Percentiles rank a stretch among this genome's conserved stretches.
Conservation (phyloP, 2,329 filamentous ascomycete species). For the Fusarium praegraminearum region DNA sequence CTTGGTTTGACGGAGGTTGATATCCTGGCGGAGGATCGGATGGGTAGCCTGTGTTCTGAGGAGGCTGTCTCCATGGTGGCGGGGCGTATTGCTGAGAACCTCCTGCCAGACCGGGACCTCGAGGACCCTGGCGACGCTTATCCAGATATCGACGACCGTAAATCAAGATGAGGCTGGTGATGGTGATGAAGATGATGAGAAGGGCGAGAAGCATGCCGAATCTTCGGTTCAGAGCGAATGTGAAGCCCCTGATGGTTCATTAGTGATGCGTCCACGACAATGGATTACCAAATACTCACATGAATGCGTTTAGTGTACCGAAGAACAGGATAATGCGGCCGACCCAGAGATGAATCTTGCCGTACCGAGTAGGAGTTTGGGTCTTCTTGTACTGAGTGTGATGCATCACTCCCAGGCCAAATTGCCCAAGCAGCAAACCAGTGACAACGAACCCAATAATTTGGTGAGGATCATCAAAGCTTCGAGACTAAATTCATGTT, state of each 20-base stretch:
- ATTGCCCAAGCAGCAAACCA: conserved; percentile 64
- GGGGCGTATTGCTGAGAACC: conserved; percentile 45
- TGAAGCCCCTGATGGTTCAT: conserved; percentile 62
- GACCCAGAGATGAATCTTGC: conserved; percentile 68
- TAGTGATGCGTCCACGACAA: neutral
- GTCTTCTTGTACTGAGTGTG: conserved; percentile 66
- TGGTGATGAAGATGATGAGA: conserved; percentile 58
- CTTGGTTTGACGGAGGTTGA: conserved; percentile 50
- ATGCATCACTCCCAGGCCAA: conserved; percentile 66
- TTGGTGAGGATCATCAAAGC: conserved; percentile 67
- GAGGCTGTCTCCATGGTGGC: conserved; percentile 49
- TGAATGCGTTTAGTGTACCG: conserved; percentile 67
- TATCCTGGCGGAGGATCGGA: conserved; percentile 52
- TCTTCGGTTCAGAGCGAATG: conserved; percentile 63
- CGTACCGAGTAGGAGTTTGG: conserved; percentile 61
- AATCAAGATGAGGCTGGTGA: conserved; percentile 56
- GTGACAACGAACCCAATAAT: conserved; percentile 69
- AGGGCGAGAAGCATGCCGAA: conserved; percentile 63
- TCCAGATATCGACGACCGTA: conserved; percentile 48
- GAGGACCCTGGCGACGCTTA: conserved; percentile 39
- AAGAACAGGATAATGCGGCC: conserved; percentile 66
- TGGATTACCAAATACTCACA: conserved; percentile 56
- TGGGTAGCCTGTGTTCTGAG: conserved; percentile 40
- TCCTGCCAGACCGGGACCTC: conserved; percentile 28
- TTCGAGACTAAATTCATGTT: conserved; percentile 58